Base-by-base conservation (phyloP, 495 filamentous ascomycete species). In the Staphylotrichum longicolle region DNA sequence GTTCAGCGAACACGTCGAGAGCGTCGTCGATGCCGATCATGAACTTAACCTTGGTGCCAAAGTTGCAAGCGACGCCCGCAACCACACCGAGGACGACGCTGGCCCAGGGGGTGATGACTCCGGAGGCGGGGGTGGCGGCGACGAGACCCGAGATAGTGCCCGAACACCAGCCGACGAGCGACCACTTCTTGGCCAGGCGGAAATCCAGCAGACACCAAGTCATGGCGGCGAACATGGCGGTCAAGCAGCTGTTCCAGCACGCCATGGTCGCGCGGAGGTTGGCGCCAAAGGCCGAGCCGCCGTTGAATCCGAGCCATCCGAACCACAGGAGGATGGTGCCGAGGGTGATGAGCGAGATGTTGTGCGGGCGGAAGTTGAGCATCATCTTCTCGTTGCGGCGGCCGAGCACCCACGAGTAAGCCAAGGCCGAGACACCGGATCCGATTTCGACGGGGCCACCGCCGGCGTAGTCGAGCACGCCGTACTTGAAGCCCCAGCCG, bases 361-460 rank as follows among this genome's bases (percentile, higher is more conserved):
- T 98, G 85, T 98, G 94, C 2, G 94, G 95, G 55, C 91, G 87
- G 83, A 91, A 96, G 62, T 85, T 96, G 72, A 97, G 83, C 88
- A 98, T 96, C 94, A 98, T 97, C 83, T 92, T 95, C 81, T 98
- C 94, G 79, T 97, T 94, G 57, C 95, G 91, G 66, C 92, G 89
- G 58, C 95, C 95, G 57, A 98, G 88, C 44, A 98, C 90, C 86
- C 91, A 86, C 14, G 91, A 96, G 78, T 98, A 98, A 56, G 94
- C 94, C 14, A 98, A 81, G 20, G 94, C 95, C 33, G 90, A 91
- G 73, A 96, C 78, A 63, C 94, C 94, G 49, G 95, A 98, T 44
- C 85, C 91, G 62, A 98, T 98, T 77, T 98, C 94, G 85, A 98
- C 94, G 69, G 94, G 95, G 37, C 93, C 94, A 66, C 94, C 94